Percentiles rank a stretch among this genome's conserved stretches.
These are phyloP conservation scores for Neonectria faginata DNA, from an alignment of 2,329 filamentous ascomycete species.

Conservation along the genomic window DNA sequence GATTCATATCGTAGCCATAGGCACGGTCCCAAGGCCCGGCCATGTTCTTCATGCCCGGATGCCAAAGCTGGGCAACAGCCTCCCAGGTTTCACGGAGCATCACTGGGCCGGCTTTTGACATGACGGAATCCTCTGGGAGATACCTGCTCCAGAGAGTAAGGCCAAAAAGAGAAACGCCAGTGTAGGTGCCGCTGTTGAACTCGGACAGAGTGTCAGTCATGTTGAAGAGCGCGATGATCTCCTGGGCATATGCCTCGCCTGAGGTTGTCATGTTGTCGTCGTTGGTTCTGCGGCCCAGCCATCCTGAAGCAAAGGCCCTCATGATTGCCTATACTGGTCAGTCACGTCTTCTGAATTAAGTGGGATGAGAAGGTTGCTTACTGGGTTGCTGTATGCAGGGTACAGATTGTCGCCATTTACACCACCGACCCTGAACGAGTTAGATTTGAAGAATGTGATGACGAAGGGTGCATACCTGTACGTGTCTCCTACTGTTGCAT, in stretches of 20 bases:
- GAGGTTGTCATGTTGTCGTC: slow-evolving; percentile 69
- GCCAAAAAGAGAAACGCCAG: slow-evolving; percentile 70
- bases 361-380: slow-evolving; percentile 34
- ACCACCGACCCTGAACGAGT: slow-evolving; percentile 57
- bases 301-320: slow-evolving; percentile 70
- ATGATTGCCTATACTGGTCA: slow-evolving; percentile 58
- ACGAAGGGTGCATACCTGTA: slow-evolving; percentile 62
- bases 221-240: slow-evolving; percentile 68
- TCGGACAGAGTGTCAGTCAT: slow-evolving; percentile 68
- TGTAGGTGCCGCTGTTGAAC: slow-evolving; percentile 73
- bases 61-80: slow-evolving; percentile 64
- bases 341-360: fast-evolving
- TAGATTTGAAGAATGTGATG: background rate
- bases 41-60: slow-evolving; percentile 69
- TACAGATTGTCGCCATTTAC: slow-evolving; percentile 67
- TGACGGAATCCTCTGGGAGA: slow-evolving; percentile 63
- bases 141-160: slow-evolving; percentile 71
- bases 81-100: slow-evolving; percentile 68
- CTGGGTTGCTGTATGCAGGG: slow-evolving; percentile 70
- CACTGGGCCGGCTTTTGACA: slow-evolving; percentile 61
- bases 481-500: slow-evolving; percentile 68
- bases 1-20: slow-evolving; percentile 74
- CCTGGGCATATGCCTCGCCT: slow-evolving; percentile 66
- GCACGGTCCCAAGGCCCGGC: slow-evolving; percentile 74
- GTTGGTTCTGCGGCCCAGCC: slow-evolving; percentile 65